These are phyloP conservation scores for Akanthomyces dipterigenus DNA, from an alignment of 2,329 filamentous ascomycete genomes.

Conservation along the genomic window DNA sequence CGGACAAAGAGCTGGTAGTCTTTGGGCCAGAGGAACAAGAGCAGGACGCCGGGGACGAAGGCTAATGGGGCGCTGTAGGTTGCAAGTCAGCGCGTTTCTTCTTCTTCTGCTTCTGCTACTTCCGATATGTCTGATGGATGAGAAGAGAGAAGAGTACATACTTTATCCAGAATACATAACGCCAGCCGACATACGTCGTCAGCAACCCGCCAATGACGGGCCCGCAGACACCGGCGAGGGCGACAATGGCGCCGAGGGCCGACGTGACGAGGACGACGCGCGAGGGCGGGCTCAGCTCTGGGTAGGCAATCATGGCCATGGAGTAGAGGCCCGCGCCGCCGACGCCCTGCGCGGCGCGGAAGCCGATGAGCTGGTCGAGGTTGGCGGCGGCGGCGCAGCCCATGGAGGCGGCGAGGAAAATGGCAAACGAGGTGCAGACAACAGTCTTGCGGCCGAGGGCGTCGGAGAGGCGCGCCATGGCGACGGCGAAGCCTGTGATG, in stretches of 20 bases:
- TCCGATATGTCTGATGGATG: background rate
- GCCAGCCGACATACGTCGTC: constrained; percentile 14
- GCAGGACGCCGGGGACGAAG: constrained; percentile 4
- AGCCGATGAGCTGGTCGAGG: constrained; percentile 18
- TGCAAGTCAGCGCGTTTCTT: background rate
- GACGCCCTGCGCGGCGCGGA: constrained; percentile 17
- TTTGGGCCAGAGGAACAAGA: constrained; percentile 11
- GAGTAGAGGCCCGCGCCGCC: constrained; percentile 19
- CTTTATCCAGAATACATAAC: constrained; percentile 18
- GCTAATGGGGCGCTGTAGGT: constrained; percentile 8
- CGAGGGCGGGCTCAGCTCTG: constrained; percentile 16
- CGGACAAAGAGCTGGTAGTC: constrained; percentile 12
- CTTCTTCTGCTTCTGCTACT: background rate
- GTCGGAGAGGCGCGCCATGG: constrained; percentile 16
- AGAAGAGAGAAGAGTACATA: constrained; percentile 9
- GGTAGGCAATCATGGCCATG: constrained; percentile 17
- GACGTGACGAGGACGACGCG: constrained; percentile 14
- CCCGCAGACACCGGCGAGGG: constrained; percentile 17
- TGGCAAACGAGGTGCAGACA: constrained; percentile 11
- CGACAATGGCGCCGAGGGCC: constrained; percentile 16
- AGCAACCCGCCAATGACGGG: constrained; percentile 17
- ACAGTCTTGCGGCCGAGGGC: constrained; percentile 14
- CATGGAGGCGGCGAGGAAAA: constrained; percentile 17
- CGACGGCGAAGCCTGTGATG: constrained; percentile 16
- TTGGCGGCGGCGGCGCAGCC: constrained; percentile 15